Evolutionary conservation across 805 yeast species (phyloP), one percentile per base, ranked within the genome.

Genomic region (Citeromyces nyonsensis): DNA sequence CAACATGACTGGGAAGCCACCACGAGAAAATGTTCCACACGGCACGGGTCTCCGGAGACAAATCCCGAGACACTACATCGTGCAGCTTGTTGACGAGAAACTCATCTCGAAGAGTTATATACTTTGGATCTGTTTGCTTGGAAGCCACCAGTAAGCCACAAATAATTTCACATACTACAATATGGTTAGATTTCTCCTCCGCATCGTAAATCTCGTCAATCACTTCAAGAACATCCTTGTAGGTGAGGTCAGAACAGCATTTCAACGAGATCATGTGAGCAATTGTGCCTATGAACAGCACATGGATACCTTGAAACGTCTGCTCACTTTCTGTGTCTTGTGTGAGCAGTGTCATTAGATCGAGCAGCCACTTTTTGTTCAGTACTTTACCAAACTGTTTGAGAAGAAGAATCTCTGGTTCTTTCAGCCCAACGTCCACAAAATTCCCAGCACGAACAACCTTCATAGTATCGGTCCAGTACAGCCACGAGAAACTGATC

Each of bases 1-100:
- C 93, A 26, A 73, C 58, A 41, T 69, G 75, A 0, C 71, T 51
- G 0, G 84, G 79, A 2, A 73, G 45, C 80, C 84, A 78, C 77
- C 83, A 76, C 3, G 77, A 59, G 32, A 82, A 67, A 0, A 83
- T 66, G 25, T 63, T 61, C 96, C 96, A 91, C 27, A 80, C 71
- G 12, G 63, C 67, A 26, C 64, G 52, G 3, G 75, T 77, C 24
- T 85, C 91, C 3, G 84, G 93, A 1, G 82, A 68, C 35, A 88
- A 51, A 30, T 76, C 82, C 24, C 62, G 54, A 5, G 59, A 56
- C 24, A 83, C 58, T 4, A 74, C 62, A 1, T 47, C 40, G 0
- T 45, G 42, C 27, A 81, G 48, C 36, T 69, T 70, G 1, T 38
- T 41, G 1, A 60, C 44, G 14, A 79, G 44, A 33, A 63, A 66